Base-by-base conservation (phyloP, 768 basidiomycete species). In the Tricholoma flavovirens region DNA sequence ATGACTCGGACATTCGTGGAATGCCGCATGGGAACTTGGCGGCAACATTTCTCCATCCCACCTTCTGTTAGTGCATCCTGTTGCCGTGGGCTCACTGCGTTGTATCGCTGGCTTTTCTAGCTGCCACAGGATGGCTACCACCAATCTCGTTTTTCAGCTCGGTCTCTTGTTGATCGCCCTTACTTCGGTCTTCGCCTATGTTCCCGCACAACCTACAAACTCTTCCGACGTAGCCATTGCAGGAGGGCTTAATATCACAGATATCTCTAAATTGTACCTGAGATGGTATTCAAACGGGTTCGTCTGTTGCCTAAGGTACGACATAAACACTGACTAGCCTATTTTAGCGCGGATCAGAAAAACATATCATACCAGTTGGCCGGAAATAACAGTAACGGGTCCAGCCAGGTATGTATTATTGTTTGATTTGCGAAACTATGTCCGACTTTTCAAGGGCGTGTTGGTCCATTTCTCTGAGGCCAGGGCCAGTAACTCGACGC, bases 381-480 rank as follows among this genome's bases (percentile, higher is more conserved):
- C 1, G 81, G 81, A 36, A 67, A 73, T 55, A 70, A 68, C 22
- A 80, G 78, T 59, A 67, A 60, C 19, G 83, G 83, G 7, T 69
- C 82, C 24, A 82, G 73, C 67, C 78, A 83, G 73, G 89, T 86
- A 62, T 49, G 38, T 35, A 51, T 14, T 19, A 29, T 29, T 45
- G 57, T 36, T 53, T 60, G 43, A 35, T 52, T n/a, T 14, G 12
- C 14, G 24, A 33, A 42, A 26, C 10, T 29, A 5, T 45, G 42
- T 8, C 7, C 30, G 40, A n/a, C 29, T 59, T 15, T 58, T 55
- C 12, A 60, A 91, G 86, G 94, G 93, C 17, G 88, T 85, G 12
- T 69, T 97, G 36, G 83, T 95, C 29, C 90, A 90, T 67, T 95
- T 96, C 63, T 80, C 84, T 0, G 93, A 93, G 65, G 75, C 77